Conservation (phyloP, 768 basidiomycete genomes). For the Chalciporus chontae region DNA sequence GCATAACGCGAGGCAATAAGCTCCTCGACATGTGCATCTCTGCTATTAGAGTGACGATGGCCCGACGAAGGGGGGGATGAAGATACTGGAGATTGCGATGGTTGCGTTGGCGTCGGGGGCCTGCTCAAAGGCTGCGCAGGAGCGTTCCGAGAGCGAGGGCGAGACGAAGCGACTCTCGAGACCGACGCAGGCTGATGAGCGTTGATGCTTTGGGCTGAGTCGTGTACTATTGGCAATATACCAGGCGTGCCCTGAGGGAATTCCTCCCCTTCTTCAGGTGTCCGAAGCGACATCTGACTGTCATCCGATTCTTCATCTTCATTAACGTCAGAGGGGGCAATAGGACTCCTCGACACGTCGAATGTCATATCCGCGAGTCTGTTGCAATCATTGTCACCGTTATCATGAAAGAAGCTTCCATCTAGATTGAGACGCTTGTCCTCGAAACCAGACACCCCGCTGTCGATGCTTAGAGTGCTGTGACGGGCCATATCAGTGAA, state of each 20-base stretch:
- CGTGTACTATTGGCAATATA: neutral
- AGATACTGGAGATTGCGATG: neutral
- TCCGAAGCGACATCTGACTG: constrained; percentile 22
- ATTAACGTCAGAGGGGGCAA: constrained; percentile 22
- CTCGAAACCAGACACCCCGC: neutral
- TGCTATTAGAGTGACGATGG: neutral
- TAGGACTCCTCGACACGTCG: constrained; percentile 18
- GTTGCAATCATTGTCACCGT: constrained; percentile 1
- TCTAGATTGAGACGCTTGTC: constrained; percentile 7
- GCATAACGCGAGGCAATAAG: constrained; percentile 13
- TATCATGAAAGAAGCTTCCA: constrained; percentile 8
- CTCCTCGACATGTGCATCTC: constrained; percentile 9
- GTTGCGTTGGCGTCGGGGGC: neutral
- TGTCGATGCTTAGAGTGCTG: neutral
- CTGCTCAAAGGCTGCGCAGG: constrained; percentile 3
- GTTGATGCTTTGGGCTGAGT: neutral
- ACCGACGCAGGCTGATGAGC: constrained; percentile 10
- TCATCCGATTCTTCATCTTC: constrained; percentile 31
- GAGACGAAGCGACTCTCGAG: constrained; percentile 22
- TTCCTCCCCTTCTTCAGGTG: constrained; percentile 24
- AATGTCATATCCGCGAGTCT: constrained; percentile 14
- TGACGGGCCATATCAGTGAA: constrained; percentile 10
- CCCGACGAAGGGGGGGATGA: constrained; percentile 8
- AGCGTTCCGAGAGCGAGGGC: constrained; percentile 24
- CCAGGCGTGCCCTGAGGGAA: constrained; percentile 8